A percentile compares a stretch with the other conserved stretches of the same genome.
Evolutionary conservation across 2,329 filamentous ascomycete species (phyloP).

Genomic region (Diaporthe citriasiana): DNA sequence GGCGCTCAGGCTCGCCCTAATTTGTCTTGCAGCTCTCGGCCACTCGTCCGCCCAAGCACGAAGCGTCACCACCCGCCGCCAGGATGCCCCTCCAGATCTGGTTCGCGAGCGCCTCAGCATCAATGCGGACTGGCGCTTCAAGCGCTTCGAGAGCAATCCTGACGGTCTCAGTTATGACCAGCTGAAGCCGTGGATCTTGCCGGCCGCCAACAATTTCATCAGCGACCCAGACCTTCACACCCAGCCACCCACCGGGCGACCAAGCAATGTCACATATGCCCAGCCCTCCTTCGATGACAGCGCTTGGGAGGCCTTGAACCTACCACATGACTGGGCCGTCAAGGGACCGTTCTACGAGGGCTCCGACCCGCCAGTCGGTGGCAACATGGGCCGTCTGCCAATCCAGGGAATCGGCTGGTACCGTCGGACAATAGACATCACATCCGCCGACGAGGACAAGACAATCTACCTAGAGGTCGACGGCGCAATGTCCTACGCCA

Average conservation of each 20-base stretch:
- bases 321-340: conserved; percentile 66
- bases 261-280: conserved; percentile 17
- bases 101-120: conserved; percentile 33
- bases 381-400: conserved; percentile 60
- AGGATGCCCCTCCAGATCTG: background rate
- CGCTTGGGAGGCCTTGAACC: conserved; percentile 56
- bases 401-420: conserved; percentile 68
- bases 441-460: conserved; percentile 52
- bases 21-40: conserved; percentile 3
- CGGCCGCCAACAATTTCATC: conserved; percentile 27
- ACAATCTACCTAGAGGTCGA: conserved; percentile 63
- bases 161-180: conserved; percentile 22
- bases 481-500: conserved; percentile 65
- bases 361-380: conserved; percentile 49
- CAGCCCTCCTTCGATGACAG: conserved; percentile 51
- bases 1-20: conserved; percentile 27
- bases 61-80: background rate
- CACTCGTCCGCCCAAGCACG: conserved; percentile 8
- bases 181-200: conserved; percentile 21
- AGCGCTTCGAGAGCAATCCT: conserved; percentile 20
- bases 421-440: conserved; percentile 55
- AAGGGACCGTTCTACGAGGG: conserved; percentile 58
- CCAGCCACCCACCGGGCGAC: background rate
- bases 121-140: conserved; percentile 23
- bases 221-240: conserved; percentile 1